Conservation (phyloP, 805 yeast genomes). For the Saccharomycopsis sp. region DNA sequence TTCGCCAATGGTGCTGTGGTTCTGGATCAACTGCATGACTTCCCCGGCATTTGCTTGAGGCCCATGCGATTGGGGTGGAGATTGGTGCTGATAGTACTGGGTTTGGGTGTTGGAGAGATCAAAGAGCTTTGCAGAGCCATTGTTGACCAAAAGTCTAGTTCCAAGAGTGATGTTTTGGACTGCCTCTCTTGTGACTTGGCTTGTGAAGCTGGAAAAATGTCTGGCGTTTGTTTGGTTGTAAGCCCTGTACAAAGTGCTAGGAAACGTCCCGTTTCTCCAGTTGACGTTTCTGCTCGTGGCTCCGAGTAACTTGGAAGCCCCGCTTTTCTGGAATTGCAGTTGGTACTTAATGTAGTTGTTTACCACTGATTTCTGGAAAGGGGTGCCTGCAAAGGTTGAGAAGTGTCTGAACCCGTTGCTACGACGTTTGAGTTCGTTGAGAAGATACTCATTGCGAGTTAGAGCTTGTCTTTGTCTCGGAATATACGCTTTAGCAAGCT, state of each 20-base stretch:
- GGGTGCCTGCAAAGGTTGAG: neutral
- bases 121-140: slow-evolving; percentile 24
- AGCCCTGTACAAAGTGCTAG: slow-evolving; percentile 30
- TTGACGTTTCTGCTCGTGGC: neutral
- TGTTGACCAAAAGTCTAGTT: slow-evolving; percentile 33
- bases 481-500: slow-evolving; percentile 1
- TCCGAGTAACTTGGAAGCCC: neutral
- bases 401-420: neutral
- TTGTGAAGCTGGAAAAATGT: slow-evolving; percentile 34
- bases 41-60: slow-evolving; percentile 27
- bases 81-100: slow-evolving; percentile 1
- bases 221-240: slow-evolving; percentile 33
- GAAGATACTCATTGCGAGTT: neutral
- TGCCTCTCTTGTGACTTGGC: slow-evolving; percentile 44
- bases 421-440: neutral
- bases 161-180: slow-evolving; percentile 51
- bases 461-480: neutral
- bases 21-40: slow-evolving; percentile 31
- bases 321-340: neutral
- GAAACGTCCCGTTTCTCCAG: slow-evolving; percentile 24
- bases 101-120: slow-evolving; percentile 4
- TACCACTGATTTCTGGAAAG: neutral
- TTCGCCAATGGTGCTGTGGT: slow-evolving; percentile 32
- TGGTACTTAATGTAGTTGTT: neutral
- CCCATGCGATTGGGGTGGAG: slow-evolving; percentile 24